Evolutionary conservation across 225 moss, liverwort and hornwort genomes (phyloP), one percentile per base, ranked within the genome.

Genomic region (Asterella californica): DNA sequence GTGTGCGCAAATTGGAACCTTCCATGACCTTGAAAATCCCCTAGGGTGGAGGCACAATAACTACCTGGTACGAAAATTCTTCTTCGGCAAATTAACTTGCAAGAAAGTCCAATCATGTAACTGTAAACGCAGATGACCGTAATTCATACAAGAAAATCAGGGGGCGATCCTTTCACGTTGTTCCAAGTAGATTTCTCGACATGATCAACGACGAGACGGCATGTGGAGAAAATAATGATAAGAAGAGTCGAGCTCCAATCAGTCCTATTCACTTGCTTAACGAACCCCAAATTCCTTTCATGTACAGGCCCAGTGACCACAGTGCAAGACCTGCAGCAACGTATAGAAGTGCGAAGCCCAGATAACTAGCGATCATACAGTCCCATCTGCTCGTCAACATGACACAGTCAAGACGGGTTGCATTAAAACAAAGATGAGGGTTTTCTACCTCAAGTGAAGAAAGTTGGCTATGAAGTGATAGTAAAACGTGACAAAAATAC

Each of bases 291-390:
- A 96, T 89, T 64, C 87, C 86, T 81, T 83, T 94, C 80, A 96
- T 88, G 76, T 96, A 96, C 81, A 89, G 86, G 32, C 75, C 86
- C 72, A 96, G 90, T 14, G 96, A 96, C 92, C 92, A 96, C 54
- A 94, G 77, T 33, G 96, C 94, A 81, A 96, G 82, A 45, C 81
- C 81, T 48, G 94, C 92, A 80, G 96, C 92, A 50, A 94, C 73
- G 64, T 96, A 96, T 18, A 96, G 96, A 78, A 96, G 85, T 68
- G 86, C 86, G 30, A 96, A 81, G 24, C 96, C 96, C 54, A 86
- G 3, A 33, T 87, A 79, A 85, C 90, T 91, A n/a, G 77, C 74
- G 42, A 83, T 27, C 53, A 42, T 69, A 25, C 84, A 77, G 72
- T 87, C 82, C 62, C 82, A 45, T 84, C 87, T 87, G 84, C 73